Base-by-base conservation (phyloP, 208 protist species). In the Acanthamoeba triangularis region DNA sequence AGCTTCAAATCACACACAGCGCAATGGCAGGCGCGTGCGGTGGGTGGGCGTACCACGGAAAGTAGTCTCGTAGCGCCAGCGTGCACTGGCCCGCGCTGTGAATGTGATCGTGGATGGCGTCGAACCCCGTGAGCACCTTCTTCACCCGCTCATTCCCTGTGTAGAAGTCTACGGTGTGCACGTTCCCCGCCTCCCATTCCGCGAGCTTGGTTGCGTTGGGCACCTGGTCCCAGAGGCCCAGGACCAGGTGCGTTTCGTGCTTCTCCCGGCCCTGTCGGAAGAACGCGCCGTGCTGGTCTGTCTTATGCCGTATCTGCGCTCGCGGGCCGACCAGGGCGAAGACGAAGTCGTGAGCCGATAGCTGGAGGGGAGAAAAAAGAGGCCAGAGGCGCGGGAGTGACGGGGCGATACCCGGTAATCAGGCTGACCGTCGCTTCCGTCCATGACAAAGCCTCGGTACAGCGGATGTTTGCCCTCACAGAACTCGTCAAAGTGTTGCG, bases 171-270 rank as follows among this genome's bases (percentile, higher is more conserved):
- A 82, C 8, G 1, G 41, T 28, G 18, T 44, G 8, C 44, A 52
- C 74, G 35, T 82, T 44, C 23, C 74, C 44, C n/a, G n/a, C n/a
- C 44, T 82, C 28, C 74, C 74, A 82, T 6, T 54, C 41, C 74
- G 54, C 74, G 44, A 82, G 74, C 74, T 82, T 82, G 35, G 74
- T 25, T 0, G 44, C 0, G 18, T 82, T 82, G 16, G 74, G 74
- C 41, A 82, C 78, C 78, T 87, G 78, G 30, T 93, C 87, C 87
- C 87, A 93, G n/a, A 41, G 16, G 23, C 87, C 87, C 25, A 93
- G 16, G 1, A 74, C 47, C 35, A 93, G 59, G 37, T 78, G 63
- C 5, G 61, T 93, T 13, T 93, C 63, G n/a, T 93, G 35, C 20
- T 74, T 78, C n/a, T 74, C 61, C 59, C n/a, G 28, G 0, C 87